These are phyloP conservation scores for Glycine latifolia DNA, from an alignment of 306 rosid genomes.

Conservation along the genomic window DNA sequence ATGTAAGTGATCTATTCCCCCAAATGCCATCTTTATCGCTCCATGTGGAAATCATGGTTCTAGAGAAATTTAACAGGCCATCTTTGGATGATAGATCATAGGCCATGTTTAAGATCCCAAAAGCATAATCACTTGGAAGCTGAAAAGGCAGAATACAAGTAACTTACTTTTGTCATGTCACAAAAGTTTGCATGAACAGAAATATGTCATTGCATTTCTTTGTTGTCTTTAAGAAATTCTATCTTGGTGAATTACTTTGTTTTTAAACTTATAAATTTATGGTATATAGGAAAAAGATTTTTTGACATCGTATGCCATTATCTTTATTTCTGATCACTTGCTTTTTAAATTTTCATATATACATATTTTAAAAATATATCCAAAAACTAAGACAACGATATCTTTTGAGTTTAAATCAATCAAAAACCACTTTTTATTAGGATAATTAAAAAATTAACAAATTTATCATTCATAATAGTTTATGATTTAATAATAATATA, in stretches of 20 bases:
- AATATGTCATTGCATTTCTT: background rate
- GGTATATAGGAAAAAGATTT: background rate
- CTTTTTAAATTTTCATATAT: background rate
- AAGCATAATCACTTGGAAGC: background rate
- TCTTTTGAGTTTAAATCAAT: background rate
- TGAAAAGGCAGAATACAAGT: background rate
- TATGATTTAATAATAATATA: too few relatives aligned
- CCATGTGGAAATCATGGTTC: constrained; percentile 1
- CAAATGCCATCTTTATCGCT: background rate
- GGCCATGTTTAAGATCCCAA: background rate
- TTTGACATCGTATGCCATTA: background rate
- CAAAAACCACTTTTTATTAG: too few relatives aligned
- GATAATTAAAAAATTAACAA: too few relatives aligned
- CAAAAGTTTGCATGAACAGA: constrained; percentile 3
- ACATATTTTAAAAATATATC: background rate
- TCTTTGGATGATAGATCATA: constrained; percentile 9
- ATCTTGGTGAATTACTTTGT: background rate
- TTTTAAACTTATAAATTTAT: background rate
- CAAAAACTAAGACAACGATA: background rate
- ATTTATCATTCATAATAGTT: too few relatives aligned
- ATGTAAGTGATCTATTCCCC: background rate
- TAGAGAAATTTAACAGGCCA: background rate
- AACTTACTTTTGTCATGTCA: constrained; percentile 17
- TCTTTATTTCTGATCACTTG: background rate
- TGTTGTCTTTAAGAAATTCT: background rate